Evolutionary conservation across 257 asterid genomes (phyloP), one percentile per base, ranked within the genome.

Genomic region (Sherardia arvensis): DNA sequence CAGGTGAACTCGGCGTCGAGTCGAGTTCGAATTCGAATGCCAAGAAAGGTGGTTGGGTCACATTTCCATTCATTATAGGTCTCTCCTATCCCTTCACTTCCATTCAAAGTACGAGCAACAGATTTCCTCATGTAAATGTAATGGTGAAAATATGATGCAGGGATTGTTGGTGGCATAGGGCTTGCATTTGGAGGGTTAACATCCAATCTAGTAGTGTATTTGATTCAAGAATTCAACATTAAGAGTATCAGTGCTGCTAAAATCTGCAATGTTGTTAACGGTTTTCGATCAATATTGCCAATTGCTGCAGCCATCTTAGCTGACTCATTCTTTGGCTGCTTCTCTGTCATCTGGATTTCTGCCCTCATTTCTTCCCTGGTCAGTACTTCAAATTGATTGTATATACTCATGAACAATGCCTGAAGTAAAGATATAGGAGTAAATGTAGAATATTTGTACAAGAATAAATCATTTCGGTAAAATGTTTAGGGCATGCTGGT

Each of bases 201-300:
- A 17, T 43, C 78, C 15, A 90, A 90, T 65, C 72, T 90, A 36
- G 83, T 85, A 1, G 95, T 90, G 1, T 90, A 90, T 65, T 61
- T 90, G 79, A 87, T 87, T 15, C 56, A 85, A 73, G 95, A 90
- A 43, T 90, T 80, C 81, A 85, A 87, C 68, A 70, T 85, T 9
- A 80, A 80, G 77, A 85, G 87, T 59, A 85, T 87, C 33, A 79
- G 70, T 68, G 91, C 97, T n/a, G 95, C 97, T 3, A 79, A 90
- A 68, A 68, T 87, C 4, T 85, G 64, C 66, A 90, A 90, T 38
- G 72, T 83, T 34, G 88, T 85, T 10, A 83, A 78, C 59, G 97
- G 97, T 43, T 87, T 85, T 76, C 79, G 79, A 27, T 73, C 90
- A 22, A 70, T 90, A 67, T 79, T 90, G 28, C 95, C 97, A 1